These are phyloP conservation scores for Fistulifera solaris DNA, from an alignment of 108 stramenopile genomes.

Conservation along the genomic window DNA sequence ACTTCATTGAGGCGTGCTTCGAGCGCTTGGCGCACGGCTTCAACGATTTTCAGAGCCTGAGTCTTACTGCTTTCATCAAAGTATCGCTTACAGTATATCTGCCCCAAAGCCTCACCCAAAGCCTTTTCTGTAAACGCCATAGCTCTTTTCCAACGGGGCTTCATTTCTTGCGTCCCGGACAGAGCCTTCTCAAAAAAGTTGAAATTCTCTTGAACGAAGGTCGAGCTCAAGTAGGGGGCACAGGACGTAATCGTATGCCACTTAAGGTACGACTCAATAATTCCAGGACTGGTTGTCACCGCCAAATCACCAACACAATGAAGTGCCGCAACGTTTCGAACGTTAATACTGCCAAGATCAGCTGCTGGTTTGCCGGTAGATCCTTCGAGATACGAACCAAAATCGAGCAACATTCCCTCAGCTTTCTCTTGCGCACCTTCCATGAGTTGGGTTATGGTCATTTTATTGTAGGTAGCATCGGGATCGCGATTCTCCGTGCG, in stretches of 20 bases:
- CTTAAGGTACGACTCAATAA: slow-evolving; percentile 39
- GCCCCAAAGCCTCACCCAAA: slow-evolving; percentile 70
- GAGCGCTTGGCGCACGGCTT: slow-evolving; percentile 62
- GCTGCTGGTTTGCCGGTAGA: slow-evolving; percentile 34
- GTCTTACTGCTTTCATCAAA: slow-evolving; percentile 62
- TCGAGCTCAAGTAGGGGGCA: slow-evolving; percentile 42
- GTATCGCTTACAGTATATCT: slow-evolving; percentile 63
- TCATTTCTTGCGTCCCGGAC: slow-evolving; percentile 59
- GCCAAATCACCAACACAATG: slow-evolving; percentile 35
- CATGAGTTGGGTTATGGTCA: slow-evolving; percentile 31
- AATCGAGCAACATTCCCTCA: slow-evolving; percentile 22
- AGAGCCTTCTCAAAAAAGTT: slow-evolving; percentile 57
- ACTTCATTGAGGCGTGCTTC: slow-evolving; percentile 74
- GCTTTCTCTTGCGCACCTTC: slow-evolving; percentile 13
- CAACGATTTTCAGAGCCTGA: slow-evolving; percentile 55
- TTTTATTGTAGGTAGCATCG: slow-evolving; percentile 56
- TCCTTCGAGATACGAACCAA: slow-evolving; percentile 35
- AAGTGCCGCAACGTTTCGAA: slow-evolving; percentile 51
- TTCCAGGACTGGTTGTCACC: slow-evolving; percentile 15
- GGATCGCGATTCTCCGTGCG: slow-evolving; percentile 76
- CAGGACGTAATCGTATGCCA: slow-evolving; percentile 36
- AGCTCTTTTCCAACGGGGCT: slow-evolving; percentile 74
- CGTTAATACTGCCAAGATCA: slow-evolving; percentile 57
- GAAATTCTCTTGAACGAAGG: slow-evolving; percentile 57
- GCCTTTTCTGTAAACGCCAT: slow-evolving; percentile 66